A percentile compares a stretch with the other conserved stretches of the same genome.
These are phyloP conservation scores for Salix arbutifolia DNA, from an alignment of 345 rosid species.

Conservation along the genomic window DNA sequence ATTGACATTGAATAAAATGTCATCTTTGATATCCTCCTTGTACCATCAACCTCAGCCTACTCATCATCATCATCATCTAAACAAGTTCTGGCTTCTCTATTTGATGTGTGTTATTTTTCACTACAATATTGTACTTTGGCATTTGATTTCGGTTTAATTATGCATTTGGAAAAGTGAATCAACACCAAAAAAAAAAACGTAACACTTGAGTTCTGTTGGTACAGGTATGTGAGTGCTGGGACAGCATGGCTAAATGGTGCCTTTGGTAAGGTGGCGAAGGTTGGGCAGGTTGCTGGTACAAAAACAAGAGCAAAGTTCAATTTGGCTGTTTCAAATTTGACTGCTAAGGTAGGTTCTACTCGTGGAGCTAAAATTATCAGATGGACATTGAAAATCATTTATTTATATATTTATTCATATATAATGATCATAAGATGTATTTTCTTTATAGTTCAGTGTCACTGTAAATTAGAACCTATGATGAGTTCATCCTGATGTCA, in stretches of 20 bases:
- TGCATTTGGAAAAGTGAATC: background rate
- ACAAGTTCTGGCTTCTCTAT: background rate
- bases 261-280: constrained; percentile 80
- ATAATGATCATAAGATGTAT: background rate
- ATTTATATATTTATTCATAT: background rate
- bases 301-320: constrained; percentile 86
- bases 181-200: background rate
- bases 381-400: background rate
- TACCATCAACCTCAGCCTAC: background rate
- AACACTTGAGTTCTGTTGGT: background rate
- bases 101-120: background rate
- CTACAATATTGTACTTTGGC: background rate
- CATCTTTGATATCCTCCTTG: background rate
- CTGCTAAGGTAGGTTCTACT: constrained; percentile 58
- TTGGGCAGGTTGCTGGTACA: constrained; percentile 77
- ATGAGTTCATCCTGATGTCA: background rate
- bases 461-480: background rate
- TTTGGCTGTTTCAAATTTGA: constrained; percentile 73
- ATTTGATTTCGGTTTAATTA: background rate
- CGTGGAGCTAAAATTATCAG: background rate
- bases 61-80: background rate
- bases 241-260: constrained; percentile 93
- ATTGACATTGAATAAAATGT: background rate
- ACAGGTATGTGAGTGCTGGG: constrained; percentile 77
- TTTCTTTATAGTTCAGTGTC: background rate